phyloP scores from a whole-genome alignment of 2,329 filamentous ascomycete species.

The Fusarium tjaetaba region DNA sequence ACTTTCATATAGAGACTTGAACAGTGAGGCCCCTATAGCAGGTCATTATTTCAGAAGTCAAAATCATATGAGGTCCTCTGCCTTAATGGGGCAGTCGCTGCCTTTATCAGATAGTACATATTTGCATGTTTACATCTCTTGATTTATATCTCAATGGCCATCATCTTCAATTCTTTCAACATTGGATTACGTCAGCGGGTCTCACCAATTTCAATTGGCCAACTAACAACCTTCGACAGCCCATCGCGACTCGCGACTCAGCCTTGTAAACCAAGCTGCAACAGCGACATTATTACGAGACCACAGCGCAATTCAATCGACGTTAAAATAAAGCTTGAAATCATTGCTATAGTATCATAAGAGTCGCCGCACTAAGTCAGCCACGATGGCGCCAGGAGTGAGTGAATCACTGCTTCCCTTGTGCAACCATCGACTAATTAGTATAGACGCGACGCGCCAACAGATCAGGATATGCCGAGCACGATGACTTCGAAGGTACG shows the following conservation, averaged over 20 bases:
- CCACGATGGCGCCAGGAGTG: conserved; percentile 53
- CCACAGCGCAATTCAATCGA: conserved; percentile 14
- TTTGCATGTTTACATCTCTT: not conserved
- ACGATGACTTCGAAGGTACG: conserved; percentile 70
- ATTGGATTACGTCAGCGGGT: conserved; percentile 39
- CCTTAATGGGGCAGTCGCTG: no score
- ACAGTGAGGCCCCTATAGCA: not conserved
- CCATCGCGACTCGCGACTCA: conserved; percentile 40
- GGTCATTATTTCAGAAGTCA: not conserved
- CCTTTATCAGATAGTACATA: not conserved
- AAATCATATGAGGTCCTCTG: not conserved
- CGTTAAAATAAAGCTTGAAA: not conserved
- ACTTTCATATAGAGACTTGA: not conserved
- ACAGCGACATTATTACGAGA: conserved; percentile 3
- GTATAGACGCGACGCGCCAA: conserved; percentile 65
- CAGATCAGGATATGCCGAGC: conserved; percentile 65
- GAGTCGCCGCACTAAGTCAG: not conserved
- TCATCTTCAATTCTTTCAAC: not conserved
- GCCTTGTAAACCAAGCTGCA: conserved; percentile 30
- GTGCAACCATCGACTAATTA: conserved; percentile 25
- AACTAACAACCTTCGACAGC: conserved; percentile 9
- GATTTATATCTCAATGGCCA: not conserved
- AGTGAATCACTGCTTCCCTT: conserved; percentile 40
- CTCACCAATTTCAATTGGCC: conserved; percentile 34
- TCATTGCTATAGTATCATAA: not conserved